Percentiles rank a stretch among this genome's conserved stretches.
Evolutionary conservation across 2,329 filamentous ascomycete genomes (phyloP).

Genomic region (Penicillium vulpinum): DNA sequence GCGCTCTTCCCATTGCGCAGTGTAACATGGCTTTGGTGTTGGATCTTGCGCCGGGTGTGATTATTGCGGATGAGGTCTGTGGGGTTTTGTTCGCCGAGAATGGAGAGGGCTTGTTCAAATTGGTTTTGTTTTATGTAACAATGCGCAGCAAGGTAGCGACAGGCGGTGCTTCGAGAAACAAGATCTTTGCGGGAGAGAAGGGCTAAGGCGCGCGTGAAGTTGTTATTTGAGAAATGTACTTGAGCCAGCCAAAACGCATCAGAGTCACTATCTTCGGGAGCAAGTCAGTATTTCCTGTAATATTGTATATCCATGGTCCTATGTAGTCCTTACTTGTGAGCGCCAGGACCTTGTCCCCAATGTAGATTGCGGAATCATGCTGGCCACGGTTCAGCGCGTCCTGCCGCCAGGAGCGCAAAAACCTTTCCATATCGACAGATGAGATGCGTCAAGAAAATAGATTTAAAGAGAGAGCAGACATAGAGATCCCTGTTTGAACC

Average conservation of each 20-base stretch:
- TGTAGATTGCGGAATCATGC: conserved; percentile 93
- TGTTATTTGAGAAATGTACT: conserved; percentile 91
- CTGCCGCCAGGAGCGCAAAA: conserved; percentile 90
- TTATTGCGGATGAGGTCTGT: conserved; percentile 75
- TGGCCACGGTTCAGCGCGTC: conserved; percentile 95
- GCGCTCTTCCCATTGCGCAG: conserved; percentile 48
- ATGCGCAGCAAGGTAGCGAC: conserved; percentile 88
- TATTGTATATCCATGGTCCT: not conserved
- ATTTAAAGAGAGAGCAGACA: conserved; percentile 11
- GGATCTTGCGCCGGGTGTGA: conserved; percentile 68
- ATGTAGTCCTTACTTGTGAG: conserved; percentile 67
- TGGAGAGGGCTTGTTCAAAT: conserved; percentile 80
- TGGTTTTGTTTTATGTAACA: conserved; percentile 91
- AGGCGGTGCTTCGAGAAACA: conserved; percentile 76
- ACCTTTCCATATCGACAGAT: conserved; percentile 72
- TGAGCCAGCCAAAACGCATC: conserved; percentile 99
- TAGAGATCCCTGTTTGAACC: conserved; percentile 1
- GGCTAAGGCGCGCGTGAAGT: conserved; percentile 87
- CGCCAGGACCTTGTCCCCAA: conserved; percentile 93
- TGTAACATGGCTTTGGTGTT: conserved; percentile 58
- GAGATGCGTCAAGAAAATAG: not conserved
- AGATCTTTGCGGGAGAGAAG: conserved; percentile 84
- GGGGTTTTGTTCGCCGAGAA: conserved; percentile 93
- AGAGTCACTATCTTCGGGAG: conserved; percentile 72
- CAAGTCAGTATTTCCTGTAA: conserved; percentile 5